Evolutionary conservation across 176 grass and related monocot genomes (phyloP).

Genomic region (Oryza brachyantha): DNA sequence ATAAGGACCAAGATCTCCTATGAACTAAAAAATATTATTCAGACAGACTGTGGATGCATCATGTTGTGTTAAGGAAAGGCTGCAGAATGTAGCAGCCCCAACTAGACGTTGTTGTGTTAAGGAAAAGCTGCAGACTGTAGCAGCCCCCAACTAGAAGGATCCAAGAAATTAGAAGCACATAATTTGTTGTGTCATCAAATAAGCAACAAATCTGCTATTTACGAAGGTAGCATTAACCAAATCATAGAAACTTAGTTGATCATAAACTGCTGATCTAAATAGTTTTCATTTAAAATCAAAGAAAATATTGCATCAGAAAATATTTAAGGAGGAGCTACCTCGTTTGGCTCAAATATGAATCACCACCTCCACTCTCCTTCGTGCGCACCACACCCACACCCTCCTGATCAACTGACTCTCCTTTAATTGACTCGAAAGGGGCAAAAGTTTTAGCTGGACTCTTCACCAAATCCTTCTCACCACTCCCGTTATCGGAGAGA

Average conservation of each 20-base stretch:
- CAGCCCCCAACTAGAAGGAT: not conserved
- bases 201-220: not conserved
- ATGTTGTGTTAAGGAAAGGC: not conserved
- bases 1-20: too few relatives aligned
- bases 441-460: conserved; percentile 7
- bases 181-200: not conserved
- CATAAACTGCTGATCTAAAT: not conserved
- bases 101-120: not conserved
- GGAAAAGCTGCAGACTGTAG: not conserved
- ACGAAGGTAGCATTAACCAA: conserved; percentile 3
- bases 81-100: not conserved
- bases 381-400: not conserved
- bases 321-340: conserved; percentile 48
- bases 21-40: too few relatives aligned
- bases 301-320: not conserved
- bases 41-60: conserved; percentile 5
- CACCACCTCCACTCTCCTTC: conserved; percentile 26
- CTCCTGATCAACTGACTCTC: conserved; percentile 33
- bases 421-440: conserved; percentile 27
- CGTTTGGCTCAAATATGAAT: conserved; percentile 88
- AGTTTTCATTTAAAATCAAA: not conserved
- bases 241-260: conserved; percentile 1
- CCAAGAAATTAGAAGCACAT: not conserved
- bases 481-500: conserved; percentile 31
- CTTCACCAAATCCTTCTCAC: conserved; percentile 28